phyloP scores from a whole-genome alignment of 768 basidiomycete genomes.

The Boletellus emodensis region DNA sequence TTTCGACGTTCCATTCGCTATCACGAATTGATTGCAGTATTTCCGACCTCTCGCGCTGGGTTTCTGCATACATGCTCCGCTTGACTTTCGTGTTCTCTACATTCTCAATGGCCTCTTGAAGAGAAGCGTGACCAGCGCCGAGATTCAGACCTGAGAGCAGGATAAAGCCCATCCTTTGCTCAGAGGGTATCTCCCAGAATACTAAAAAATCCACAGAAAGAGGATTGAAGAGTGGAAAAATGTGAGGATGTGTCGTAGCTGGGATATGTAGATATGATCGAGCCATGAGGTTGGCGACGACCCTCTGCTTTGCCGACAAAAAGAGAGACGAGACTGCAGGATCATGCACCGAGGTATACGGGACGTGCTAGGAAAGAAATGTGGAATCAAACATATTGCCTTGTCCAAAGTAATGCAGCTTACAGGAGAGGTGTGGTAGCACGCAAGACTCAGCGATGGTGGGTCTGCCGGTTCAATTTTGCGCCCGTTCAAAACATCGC shows the following conservation, averaged over 20 bases:
- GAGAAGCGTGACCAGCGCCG: constrained; percentile 64
- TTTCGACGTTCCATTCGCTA: constrained; percentile 77
- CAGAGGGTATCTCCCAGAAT: constrained; percentile 68
- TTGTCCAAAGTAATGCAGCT: constrained; percentile 5
- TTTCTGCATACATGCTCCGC: constrained; percentile 90
- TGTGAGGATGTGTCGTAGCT: constrained; percentile 39
- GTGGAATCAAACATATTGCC: constrained; percentile 1
- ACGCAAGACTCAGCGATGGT: constrained; percentile 52
- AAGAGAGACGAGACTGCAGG: constrained; percentile 41
- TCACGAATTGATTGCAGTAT: constrained; percentile 62
- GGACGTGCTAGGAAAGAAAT: constrained; percentile 8
- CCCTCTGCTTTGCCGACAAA: constrained; percentile 46
- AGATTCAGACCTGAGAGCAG: constrained; percentile 55
- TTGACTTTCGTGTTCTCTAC: constrained; percentile 62
- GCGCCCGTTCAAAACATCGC: constrained; percentile 47
- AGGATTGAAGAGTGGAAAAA: constrained; percentile 84
- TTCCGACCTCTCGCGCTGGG: constrained; percentile 64
- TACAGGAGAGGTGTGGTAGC: constrained; percentile 47
- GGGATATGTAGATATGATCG: constrained; percentile 57
- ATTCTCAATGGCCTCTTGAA: constrained; percentile 57
- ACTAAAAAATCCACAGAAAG: constrained; percentile 66
- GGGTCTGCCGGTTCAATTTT: constrained; percentile 40
- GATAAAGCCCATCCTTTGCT: constrained; percentile 58
- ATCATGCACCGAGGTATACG: constrained; percentile 16
- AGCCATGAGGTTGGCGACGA: constrained; percentile 33